A percentile compares a stretch with the other conserved stretches of the same genome.
phyloP scores from a whole-genome alignment of 1,284 basidiomycete genomes.

The Microstroma glucosiphilum region DNA sequence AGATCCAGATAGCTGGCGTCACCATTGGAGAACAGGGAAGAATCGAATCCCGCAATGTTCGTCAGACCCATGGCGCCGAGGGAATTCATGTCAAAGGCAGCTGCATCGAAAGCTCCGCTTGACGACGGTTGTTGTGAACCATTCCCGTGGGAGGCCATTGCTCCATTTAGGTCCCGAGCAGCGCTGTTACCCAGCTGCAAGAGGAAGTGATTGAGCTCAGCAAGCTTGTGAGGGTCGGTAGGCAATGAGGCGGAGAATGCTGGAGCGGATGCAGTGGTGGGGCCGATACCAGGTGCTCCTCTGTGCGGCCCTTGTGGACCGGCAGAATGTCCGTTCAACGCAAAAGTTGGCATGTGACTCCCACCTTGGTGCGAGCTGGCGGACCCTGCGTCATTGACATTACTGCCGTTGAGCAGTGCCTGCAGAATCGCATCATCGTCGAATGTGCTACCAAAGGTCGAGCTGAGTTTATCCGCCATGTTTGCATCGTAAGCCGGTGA shows the following conservation, averaged over 20 bases:
- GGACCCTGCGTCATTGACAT: neutral
- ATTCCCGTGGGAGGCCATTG: neutral
- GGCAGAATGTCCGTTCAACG: neutral
- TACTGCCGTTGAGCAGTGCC: conserved; percentile 19
- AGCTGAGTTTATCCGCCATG: conserved; percentile 43
- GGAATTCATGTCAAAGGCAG: conserved; percentile 1
- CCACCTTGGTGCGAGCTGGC: neutral
- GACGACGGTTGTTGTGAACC: neutral
- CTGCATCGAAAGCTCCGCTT: neutral
- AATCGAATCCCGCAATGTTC: conserved; percentile 43
- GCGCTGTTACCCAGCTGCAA: conserved; percentile 47
- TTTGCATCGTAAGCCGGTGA: conserved; percentile 39
- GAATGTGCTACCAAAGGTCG: conserved; percentile 33
- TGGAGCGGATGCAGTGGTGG: neutral
- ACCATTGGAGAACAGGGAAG: conserved; percentile 17
- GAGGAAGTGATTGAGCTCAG: conserved; percentile 48
- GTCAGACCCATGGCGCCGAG: conserved; percentile 33
- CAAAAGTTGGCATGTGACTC: neutral
- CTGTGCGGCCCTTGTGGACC: neutral
- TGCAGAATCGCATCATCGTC: conserved; percentile 35
- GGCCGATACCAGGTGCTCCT: conserved; percentile 12
- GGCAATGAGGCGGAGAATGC: conserved; percentile 43
- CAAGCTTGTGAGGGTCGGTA: conserved; percentile 64
- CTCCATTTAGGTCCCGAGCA: conserved; percentile 18
- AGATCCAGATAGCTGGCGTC: conserved; percentile 4